Percentiles rank a stretch among this genome's conserved stretches.
Evolutionary conservation across 1,284 basidiomycete species (phyloP).

Genomic region (Ceratobasidium sp.): DNA sequence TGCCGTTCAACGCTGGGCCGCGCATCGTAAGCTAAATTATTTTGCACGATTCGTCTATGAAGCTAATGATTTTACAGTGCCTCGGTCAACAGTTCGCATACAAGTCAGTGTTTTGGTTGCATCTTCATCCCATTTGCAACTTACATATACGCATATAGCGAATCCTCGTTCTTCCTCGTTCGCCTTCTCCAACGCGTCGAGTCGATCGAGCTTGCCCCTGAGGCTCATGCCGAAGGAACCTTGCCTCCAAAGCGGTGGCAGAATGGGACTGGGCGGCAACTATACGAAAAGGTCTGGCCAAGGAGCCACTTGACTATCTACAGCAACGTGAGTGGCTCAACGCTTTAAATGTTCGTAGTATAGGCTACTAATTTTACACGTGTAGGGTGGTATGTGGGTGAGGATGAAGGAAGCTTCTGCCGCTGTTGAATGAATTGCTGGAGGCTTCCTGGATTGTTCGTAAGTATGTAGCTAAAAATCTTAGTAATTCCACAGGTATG

Average conservation of each 20-base stretch:
- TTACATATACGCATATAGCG: constrained; percentile 58
- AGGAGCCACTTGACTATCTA: constrained; percentile 59
- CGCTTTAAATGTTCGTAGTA: not conserved
- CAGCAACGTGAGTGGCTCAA: constrained; percentile 12
- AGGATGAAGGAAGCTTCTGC: constrained; percentile 44
- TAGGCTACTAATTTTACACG: not conserved
- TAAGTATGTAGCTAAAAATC: too few species aligned
- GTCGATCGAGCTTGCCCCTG: constrained; percentile 58
- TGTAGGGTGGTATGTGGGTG: constrained; percentile 52
- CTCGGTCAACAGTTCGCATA: constrained; percentile 64
- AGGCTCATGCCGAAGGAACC: constrained; percentile 55
- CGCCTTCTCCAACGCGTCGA: constrained; percentile 62
- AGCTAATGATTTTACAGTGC: constrained; percentile 50
- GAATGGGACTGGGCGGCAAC: constrained; percentile 51
- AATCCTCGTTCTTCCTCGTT: constrained; percentile 58
- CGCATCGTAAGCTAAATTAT: constrained; percentile 54
- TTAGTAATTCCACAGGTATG: too few species aligned
- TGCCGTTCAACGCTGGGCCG: constrained; percentile 69
- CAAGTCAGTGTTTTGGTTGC: constrained; percentile 44
- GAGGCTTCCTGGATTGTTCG: too few species aligned
- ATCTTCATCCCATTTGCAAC: constrained; percentile 52
- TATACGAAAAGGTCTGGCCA: constrained; percentile 56
- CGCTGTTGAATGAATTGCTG: not conserved
- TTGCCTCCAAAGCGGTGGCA: constrained; percentile 54
- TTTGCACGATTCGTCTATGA: not conserved